phyloP scores from a whole-genome alignment of 2,329 filamentous ascomycete species.

The Mariannaea sp. region DNA sequence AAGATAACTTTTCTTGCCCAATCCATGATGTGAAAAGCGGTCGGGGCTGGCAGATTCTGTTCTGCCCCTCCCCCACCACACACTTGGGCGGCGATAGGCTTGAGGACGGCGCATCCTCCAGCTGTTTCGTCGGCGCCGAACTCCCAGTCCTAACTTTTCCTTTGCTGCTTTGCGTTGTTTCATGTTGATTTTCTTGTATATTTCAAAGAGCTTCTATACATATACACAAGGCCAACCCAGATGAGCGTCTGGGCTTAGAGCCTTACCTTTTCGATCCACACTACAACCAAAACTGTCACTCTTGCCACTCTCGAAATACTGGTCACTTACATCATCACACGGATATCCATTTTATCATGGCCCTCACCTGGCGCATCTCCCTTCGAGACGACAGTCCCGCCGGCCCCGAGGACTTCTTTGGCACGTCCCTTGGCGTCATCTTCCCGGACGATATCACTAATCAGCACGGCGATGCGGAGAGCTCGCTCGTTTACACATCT shows the following conservation, averaged over 20 bases:
- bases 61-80: slow-evolving; percentile 11
- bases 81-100: not conserved
- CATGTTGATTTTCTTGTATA: too few species aligned
- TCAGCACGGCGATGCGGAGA: slow-evolving; percentile 66
- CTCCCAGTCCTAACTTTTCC: not conserved
- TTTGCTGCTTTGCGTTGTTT: too few species aligned
- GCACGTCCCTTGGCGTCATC: slow-evolving; percentile 62
- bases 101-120: not conserved
- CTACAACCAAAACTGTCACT: too few species aligned
- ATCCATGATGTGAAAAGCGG: slow-evolving; percentile 18
- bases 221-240: too few species aligned
- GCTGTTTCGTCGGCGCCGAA: not conserved
- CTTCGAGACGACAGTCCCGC: slow-evolving; percentile 30
- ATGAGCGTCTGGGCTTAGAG: too few species aligned
- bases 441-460: slow-evolving; percentile 71
- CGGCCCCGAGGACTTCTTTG: slow-evolving; percentile 63
- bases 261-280: too few species aligned
- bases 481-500: slow-evolving; percentile 63
- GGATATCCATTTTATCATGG: slow-evolving; percentile 40
- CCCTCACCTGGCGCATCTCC: slow-evolving; percentile 46
- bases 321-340: too few species aligned
- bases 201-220: too few species aligned
- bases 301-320: too few species aligned
- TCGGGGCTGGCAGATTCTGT: slow-evolving; percentile 16
- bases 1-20: too few species aligned